Evolutionary conservation across 306 rosid genomes (phyloP), one percentile per base, ranked within the genome.

Genomic region (Sophora flavescens): DNA sequence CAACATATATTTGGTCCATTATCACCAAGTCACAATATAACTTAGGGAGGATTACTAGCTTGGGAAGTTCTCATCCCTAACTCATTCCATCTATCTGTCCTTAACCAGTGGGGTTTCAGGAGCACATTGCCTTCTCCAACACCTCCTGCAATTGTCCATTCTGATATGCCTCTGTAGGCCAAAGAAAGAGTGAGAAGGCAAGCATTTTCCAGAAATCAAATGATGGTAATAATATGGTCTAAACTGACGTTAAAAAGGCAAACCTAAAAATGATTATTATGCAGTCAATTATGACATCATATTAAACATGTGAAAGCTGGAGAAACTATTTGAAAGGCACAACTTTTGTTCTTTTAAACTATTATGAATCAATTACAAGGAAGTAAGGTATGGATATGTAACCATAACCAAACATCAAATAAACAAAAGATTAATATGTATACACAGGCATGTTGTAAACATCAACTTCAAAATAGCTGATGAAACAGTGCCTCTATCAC

Each of bases 51-150:
- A 79, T 63, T 71, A 79, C 54, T 17, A 68, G 35, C 68, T 32
- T 57, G 52, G 60, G 33, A 79, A 52, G 58, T 70, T 47, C 59
- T 28, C 70, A 1, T 42, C 48, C 56, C 63, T 8, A 63, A 47
- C 48, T 58, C 62, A 61, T 68, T 51, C 51, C 32, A 52, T 68
- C 36, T 41, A 73, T 68, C 41, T 70, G 69, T 42, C 65, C 70
- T 11, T 22, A 64, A 39, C 56, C 41, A 62, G 48, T 10, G 67
- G 32, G n/a, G 75, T 72, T 74, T 91, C 89, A 94, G 1, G 97
- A 87, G 78, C 93, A 90, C 90, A 90, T 84, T 22, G 91, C 90
- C 92, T 87, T 95, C 89, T 92, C 97, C 88, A 95, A 68, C 78
- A 63, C 42, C 83, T 95, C 97, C 81, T 90, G 97, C 85, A 95